phyloP scores from a whole-genome alignment of 2,329 filamentous ascomycete genomes.

The Fusarium piperis region DNA sequence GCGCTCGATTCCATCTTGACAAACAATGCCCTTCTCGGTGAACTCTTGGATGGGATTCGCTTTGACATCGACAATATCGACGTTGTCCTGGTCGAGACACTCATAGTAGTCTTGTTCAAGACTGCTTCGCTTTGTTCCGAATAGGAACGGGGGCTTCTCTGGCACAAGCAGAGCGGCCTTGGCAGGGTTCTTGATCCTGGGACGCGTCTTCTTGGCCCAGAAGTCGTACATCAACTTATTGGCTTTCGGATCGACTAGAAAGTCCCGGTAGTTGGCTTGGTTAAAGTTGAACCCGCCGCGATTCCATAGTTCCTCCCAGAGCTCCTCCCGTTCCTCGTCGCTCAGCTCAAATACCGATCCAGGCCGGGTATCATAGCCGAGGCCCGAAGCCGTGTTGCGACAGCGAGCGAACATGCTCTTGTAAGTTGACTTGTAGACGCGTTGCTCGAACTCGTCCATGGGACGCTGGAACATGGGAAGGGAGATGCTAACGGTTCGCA shows the following conservation, averaged over 20 bases:
- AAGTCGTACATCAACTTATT: slow-evolving; percentile 60
- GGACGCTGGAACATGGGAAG: slow-evolving; percentile 65
- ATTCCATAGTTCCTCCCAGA: slow-evolving; percentile 56
- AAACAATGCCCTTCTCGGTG: slow-evolving; percentile 51
- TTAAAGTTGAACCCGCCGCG: slow-evolving; percentile 59
- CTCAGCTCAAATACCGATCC: slow-evolving; percentile 31
- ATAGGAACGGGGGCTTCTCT: slow-evolving; percentile 54
- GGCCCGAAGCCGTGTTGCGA: slow-evolving; percentile 7
- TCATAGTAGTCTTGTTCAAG: slow-evolving; percentile 63
- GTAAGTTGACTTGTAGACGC: slow-evolving; percentile 49
- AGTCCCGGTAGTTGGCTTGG: slow-evolving; percentile 58
- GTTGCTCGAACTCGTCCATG: slow-evolving; percentile 57
- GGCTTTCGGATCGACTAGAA: slow-evolving; percentile 51
- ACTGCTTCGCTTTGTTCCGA: slow-evolving; percentile 57
- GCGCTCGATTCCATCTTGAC: slow-evolving; percentile 45
- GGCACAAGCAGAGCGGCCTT: slow-evolving; percentile 59
- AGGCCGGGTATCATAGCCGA: slow-evolving; percentile 12
- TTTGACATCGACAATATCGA: slow-evolving; percentile 58
- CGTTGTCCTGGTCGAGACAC: slow-evolving; percentile 54
- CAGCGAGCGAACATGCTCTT: slow-evolving; percentile 29
- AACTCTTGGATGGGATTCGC: slow-evolving; percentile 54
- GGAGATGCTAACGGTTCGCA: slow-evolving; percentile 67
- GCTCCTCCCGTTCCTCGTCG: slow-evolving; percentile 53
- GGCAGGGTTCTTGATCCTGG: slow-evolving; percentile 55
- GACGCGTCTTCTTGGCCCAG: slow-evolving; percentile 56